Conservation (phyloP, 495 filamentous ascomycete species). For the Penicillium maclennaniae region DNA sequence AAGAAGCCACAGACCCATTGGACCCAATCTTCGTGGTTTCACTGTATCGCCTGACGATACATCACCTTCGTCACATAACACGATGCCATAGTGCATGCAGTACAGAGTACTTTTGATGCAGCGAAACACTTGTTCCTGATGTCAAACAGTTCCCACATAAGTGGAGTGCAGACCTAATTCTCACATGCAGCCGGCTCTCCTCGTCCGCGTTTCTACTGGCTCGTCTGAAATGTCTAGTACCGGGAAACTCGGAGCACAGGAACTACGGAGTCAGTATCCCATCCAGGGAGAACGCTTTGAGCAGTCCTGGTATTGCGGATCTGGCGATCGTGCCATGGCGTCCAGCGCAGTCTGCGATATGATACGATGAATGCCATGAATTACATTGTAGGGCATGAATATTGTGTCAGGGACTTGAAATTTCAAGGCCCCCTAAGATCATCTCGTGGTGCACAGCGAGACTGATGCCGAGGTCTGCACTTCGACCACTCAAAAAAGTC, state of each 20-base stretch:
- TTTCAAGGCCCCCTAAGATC: background rate
- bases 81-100: background rate
- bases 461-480: background rate
- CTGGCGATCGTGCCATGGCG: background rate
- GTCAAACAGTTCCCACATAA: background rate
- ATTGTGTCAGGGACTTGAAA: background rate
- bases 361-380: background rate
- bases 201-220: background rate
- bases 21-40: background rate
- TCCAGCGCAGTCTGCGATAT: background rate
- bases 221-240: background rate
- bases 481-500: background rate
- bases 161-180: background rate
- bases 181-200: background rate
- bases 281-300: background rate
- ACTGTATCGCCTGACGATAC: background rate
- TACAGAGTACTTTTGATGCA: background rate
- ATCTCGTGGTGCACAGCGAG: background rate
- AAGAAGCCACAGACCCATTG: constrained; percentile 4
- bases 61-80: background rate
- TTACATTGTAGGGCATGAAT: background rate
- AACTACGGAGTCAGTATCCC: background rate
- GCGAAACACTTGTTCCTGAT: background rate
- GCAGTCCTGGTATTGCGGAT: background rate
- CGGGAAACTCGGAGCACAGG: constrained; percentile 3